Conservation (phyloP, 306 rosid species). For the Citrullus mucosospermus region DNA sequence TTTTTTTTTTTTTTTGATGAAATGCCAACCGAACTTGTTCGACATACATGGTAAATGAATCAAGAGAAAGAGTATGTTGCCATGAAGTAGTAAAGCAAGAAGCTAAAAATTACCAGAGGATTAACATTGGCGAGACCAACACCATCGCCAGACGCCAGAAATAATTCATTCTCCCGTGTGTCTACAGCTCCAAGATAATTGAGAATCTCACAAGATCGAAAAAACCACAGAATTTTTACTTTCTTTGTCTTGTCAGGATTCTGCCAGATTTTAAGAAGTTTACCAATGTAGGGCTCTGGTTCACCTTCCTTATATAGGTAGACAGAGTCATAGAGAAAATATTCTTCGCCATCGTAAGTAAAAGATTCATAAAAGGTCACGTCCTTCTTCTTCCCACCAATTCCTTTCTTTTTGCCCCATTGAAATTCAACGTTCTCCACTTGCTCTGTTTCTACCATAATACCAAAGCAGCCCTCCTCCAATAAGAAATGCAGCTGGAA, state of each 20-base stretch:
- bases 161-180: constrained; percentile 38
- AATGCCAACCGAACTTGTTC: not conserved
- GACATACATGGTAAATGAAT: not conserved
- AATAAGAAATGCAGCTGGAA: not conserved
- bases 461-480: constrained; percentile 10
- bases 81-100: not conserved
- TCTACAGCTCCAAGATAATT: constrained; percentile 33
- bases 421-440: constrained; percentile 31
- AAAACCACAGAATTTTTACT: constrained; percentile 76
- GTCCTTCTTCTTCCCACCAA: constrained; percentile 41
- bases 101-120: constrained; percentile 49
- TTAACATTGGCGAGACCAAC: constrained; percentile 57
- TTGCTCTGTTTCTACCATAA: constrained; percentile 27
- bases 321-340: constrained; percentile 52
- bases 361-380: constrained; percentile 55
- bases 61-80: not conserved
- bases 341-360: constrained; percentile 50
- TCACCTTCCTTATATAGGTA: constrained; percentile 56
- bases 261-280: constrained; percentile 65
- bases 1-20: too few relatives aligned
- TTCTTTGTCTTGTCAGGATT: constrained; percentile 34
- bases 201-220: constrained; percentile 59
- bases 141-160: constrained; percentile 77
- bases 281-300: constrained; percentile 57
- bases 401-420: constrained; percentile 45